A percentile compares a stretch with the other conserved stretches of the same genome.
phyloP scores from a whole-genome alignment of 192 early-diverging fungal species.

The Neocallimastix lanati region DNA sequence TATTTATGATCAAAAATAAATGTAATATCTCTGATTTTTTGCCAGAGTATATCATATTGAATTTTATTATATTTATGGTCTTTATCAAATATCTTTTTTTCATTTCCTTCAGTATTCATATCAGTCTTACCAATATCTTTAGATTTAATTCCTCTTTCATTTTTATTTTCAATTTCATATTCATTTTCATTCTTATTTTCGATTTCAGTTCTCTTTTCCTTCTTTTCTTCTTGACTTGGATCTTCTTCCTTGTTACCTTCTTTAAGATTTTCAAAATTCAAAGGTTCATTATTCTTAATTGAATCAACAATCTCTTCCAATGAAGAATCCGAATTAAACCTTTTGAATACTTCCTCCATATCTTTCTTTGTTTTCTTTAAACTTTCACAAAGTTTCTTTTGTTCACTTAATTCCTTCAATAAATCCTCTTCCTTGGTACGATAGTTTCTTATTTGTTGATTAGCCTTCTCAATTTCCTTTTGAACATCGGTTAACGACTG shows the following conservation, averaged over 20 bases:
- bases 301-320: not conserved
- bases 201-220: too few relatives aligned
- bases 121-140: too few relatives aligned
- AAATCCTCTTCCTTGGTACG: not conserved
- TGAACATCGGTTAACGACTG: not conserved
- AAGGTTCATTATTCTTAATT: too few relatives aligned
- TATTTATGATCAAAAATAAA: not conserved
- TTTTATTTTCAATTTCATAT: too few relatives aligned
- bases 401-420: not conserved
- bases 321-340: not conserved
- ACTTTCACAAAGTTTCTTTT: not conserved
- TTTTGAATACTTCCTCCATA: not conserved
- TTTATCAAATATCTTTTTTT: not conserved
- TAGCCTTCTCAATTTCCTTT: not conserved
- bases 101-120: too few relatives aligned
- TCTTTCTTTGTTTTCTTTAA: not conserved
- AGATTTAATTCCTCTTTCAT: too few relatives aligned
- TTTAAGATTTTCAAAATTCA: too few relatives aligned
- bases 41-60: not conserved
- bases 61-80: not conserved
- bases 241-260: too few relatives aligned
- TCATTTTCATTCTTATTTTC: too few relatives aligned
- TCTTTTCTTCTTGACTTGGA: too few relatives aligned
- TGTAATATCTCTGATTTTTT: not conserved
- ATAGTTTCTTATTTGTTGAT: not conserved